Evolutionary conservation across 495 filamentous ascomycete species (phyloP), one percentile per base, ranked within the genome.

Genomic region (Aspergillus heteromorphus): DNA sequence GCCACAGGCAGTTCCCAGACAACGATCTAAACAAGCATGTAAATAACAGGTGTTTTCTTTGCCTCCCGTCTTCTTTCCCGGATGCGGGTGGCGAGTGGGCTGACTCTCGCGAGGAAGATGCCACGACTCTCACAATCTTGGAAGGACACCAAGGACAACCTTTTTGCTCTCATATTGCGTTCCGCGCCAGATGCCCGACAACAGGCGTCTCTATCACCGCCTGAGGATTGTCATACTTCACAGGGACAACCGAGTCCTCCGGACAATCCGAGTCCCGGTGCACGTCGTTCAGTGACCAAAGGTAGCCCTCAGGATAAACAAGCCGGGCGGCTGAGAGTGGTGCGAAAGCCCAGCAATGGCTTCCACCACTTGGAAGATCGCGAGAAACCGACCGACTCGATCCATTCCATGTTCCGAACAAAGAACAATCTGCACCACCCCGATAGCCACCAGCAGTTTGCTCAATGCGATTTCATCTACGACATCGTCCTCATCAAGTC

Each of bases 391-490:
- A 38, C 34, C 0, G 34, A 38, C n/a, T 14, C 34, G n/a, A 0
- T 38, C 13, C 34, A 38, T 38, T 14, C 34, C 34, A 38, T 38
- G 13, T 36, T 36, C 9, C 31, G 31, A 2, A 11, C 31, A 2
- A 10, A 14, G 9, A 14, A 14, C 2, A 36, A 36, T 36, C 31
- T 36, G 34, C 34, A 14, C n/a, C 34, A 38, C 34, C 34, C 34
- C 1, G 34, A 38, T 4, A n/a, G 4, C 13, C 1, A 48, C 9
- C 20, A 48, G 11, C 19, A 51, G 41, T 4, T 40, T 4, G 20
- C 34, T 6, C 42, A 54, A 25, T 27, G 29, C 19, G 52, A 54
- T 20, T 48, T 27, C 6, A 40, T 54, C 3, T 48, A 48, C 19
- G 43, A 48, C 31, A 27, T 21, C 1, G 8, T 14, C 4, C 16